Conservation (phyloP, 2,329 filamentous ascomycete species). For the Penicillium sp. region DNA sequence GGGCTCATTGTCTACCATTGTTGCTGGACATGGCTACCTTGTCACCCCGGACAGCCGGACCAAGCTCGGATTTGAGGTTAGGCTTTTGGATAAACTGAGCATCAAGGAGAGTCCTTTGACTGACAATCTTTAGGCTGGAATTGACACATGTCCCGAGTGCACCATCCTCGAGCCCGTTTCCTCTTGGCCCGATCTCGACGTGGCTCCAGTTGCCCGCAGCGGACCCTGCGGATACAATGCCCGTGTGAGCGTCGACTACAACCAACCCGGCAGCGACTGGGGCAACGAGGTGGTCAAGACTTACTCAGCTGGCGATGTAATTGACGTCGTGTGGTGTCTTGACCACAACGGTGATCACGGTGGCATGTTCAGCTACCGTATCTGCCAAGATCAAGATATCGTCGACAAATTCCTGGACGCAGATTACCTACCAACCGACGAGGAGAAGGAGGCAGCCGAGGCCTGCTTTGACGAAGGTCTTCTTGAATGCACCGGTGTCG, state of each 20-base stretch:
- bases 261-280: slow-evolving; percentile 49
- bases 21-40: slow-evolving; percentile 50
- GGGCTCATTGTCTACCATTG: slow-evolving; percentile 16
- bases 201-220: slow-evolving; percentile 49
- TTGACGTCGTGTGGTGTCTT: slow-evolving; percentile 57
- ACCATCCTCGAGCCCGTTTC: slow-evolving; percentile 55
- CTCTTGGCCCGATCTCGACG: slow-evolving; percentile 52
- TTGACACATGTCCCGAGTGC: slow-evolving; percentile 56
- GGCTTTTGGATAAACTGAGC: neutral
- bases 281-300: slow-evolving; percentile 46
- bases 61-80: slow-evolving; percentile 47
- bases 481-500: slow-evolving; percentile 52
- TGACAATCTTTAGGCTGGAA: slow-evolving; percentile 39
- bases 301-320: slow-evolving; percentile 48
- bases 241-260: slow-evolving; percentile 56
- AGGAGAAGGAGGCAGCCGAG: slow-evolving; percentile 56
- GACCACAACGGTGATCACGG: slow-evolving; percentile 59
- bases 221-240: slow-evolving; percentile 58
- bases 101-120: neutral
- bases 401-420: slow-evolving; percentile 54
- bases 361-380: slow-evolving; percentile 58
- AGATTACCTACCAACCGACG: slow-evolving; percentile 50
- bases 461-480: slow-evolving; percentile 53
- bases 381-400: slow-evolving; percentile 54
- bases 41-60: slow-evolving; percentile 48